Base-by-base conservation (phyloP, 805 yeast genomes). In the Candida argentea region DNA sequence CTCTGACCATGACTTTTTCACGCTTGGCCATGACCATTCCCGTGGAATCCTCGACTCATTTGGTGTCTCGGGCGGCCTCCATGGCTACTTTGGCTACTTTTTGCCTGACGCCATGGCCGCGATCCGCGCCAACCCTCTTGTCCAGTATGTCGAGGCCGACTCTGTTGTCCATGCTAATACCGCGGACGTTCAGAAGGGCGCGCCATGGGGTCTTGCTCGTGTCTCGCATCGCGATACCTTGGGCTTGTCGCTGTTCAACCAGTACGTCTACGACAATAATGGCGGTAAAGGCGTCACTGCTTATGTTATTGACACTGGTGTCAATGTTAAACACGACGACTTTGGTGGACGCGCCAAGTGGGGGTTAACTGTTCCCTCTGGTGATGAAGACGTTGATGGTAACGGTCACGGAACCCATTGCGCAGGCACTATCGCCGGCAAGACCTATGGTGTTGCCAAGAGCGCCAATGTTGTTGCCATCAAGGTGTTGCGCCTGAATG, bases 401-500 rank as follows among this genome's bases (percentile, higher is more conserved):
- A 81, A 83, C 45, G 96, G 95, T 28, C 96, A 86, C 57, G 96
- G 96, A 47, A 84, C 95, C 25, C 96, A 86, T 49, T 84, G 93
- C 61, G 94, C 95, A n/a, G 96, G 95, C 57, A 85, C 93, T 20
- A 83, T 87, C 44, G 95, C 78, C 28, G 80, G 91, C 14, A 64
- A 65, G 35, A 61, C 72, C 29, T 83, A 77, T 39, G 95, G 95
- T 60, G 83, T 84, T 31, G 87, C 94, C 32, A 84, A 85, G 57
- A 64, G 71, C 29, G 91, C 87, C 6, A 65, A 75, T 13, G 54
- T 84, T 31, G 85, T 80, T 43, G 93, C 93, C 17, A 82, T 84
- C 35, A 83, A 84, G 52, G 94, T 84, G 6, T 66, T 84, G 54
- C 73, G 78, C 57, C 74, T 84, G 17, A 76, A 78, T 48, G 94